Base-by-base conservation (phyloP, 2,329 filamentous ascomycete genomes). In the Colletotrichum incanum region DNA sequence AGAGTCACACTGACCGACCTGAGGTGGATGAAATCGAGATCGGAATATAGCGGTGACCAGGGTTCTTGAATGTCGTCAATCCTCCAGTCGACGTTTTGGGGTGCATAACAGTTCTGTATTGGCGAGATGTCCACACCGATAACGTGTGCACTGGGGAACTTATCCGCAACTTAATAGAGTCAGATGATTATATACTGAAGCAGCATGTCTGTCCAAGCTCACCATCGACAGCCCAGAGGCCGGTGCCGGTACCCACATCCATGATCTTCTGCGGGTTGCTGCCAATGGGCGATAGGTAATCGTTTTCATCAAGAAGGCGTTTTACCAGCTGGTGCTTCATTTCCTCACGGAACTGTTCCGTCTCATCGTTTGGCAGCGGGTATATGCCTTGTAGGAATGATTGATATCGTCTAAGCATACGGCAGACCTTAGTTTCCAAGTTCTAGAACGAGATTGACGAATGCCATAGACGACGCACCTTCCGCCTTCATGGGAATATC, bases 221-320 rank as follows among this genome's bases (percentile, higher is more conserved):
- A 87, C 85, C 80, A 75, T 87, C 85, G 65, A 89, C 85, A 2
- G 89, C 88, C 89, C 89, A 91, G 52, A 89, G 82, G 37, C 85
- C 85, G 41, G 84, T 85, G 7, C 86, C 86, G 5, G 86, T 87
- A 34, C 86, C 86, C 20, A 88, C 76, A 71, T 88, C 86, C 45
- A 88, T 78, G 69, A 88, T 86, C 74, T 84, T 87, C 59, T 87
- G 86, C 2, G 85, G 85, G 28, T 80, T 77, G 31, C 81, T 76
- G 26, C 82, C 83, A 23, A 88, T 82, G 7, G 86, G 86, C 1
- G 86, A 81, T 0, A 85, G 68, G 67, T 82, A 84, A 14, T 86
- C 77, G 34, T 81, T 80, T 45, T 83, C 85, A 14, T 81, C 77
- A 8, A 87, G 77, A 12, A 88, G 76, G 63, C 90, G 84, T 50